These are phyloP conservation scores for Apiospora rasikravindrae DNA, from an alignment of 2,329 filamentous ascomycete genomes.

Conservation along the genomic window DNA sequence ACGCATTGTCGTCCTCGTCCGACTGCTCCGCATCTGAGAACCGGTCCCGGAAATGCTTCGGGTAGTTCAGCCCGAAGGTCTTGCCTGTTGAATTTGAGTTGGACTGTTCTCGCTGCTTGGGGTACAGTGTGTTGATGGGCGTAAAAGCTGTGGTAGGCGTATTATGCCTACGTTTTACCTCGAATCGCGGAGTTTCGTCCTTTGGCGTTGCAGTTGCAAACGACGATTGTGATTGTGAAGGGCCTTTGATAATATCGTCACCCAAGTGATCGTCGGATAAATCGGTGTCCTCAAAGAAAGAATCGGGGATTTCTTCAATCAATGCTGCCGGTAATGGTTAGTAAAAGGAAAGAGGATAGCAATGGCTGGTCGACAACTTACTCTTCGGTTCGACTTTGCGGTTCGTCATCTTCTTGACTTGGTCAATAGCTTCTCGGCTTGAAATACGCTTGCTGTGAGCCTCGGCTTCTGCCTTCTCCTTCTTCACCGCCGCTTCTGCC, in stretches of 20 bases:
- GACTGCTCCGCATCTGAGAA: slow-evolving; percentile 17
- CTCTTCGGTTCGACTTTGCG: slow-evolving; percentile 24
- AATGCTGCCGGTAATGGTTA: neutral
- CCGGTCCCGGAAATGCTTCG: neutral
- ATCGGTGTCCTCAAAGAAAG: slow-evolving; percentile 20
- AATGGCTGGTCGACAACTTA: slow-evolving; percentile 10
- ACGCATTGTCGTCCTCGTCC: neutral
- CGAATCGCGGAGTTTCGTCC: neutral
- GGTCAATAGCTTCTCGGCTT: slow-evolving; percentile 7
- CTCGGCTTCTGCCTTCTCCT: neutral
- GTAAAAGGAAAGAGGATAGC: neutral
- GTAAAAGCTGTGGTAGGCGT: neutral
- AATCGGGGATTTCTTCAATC: slow-evolving; percentile 14
- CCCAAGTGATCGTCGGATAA: slow-evolving; percentile 24
- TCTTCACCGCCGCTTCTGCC: neutral
- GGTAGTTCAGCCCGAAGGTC: slow-evolving; percentile 7
- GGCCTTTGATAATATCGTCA: slow-evolving; percentile 20
- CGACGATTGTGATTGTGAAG: neutral
- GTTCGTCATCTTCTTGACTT: slow-evolving; percentile 21
- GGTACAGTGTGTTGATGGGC: slow-evolving; percentile 17
- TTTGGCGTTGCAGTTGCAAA: slow-evolving; percentile 24
- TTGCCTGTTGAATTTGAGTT: neutral
- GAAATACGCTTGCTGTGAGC: neutral
- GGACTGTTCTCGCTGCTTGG: neutral
- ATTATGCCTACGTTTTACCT: neutral